Percentiles rank a stretch among this genome's conserved stretches.
These are phyloP conservation scores for Pestalotiopsis sp. DNA, from an alignment of 2,329 filamentous ascomycete genomes.

Conservation along the genomic window DNA sequence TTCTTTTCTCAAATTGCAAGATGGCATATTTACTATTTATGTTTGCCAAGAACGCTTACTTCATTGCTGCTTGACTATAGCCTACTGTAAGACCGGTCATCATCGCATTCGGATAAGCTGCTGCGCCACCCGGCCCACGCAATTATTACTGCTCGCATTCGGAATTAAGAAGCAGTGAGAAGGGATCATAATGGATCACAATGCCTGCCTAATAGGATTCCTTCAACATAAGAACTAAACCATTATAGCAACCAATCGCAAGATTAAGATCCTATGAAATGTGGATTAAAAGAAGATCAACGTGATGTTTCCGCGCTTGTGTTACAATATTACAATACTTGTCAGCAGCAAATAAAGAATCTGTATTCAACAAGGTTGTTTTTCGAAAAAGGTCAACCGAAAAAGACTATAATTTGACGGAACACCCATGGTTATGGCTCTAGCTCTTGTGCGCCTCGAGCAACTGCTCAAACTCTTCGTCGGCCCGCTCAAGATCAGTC, in stretches of 20 bases:
- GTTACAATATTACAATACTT: neutral
- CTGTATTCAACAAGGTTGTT: neutral
- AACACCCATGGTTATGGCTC: neutral
- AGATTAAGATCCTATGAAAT: too few relatives aligned
- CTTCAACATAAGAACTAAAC: neutral
- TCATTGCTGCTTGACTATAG: neutral
- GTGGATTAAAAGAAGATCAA: too few relatives aligned
- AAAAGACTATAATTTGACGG: too few relatives aligned
- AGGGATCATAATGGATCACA: neutral
- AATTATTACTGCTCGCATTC: neutral
- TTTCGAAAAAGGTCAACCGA: too few relatives aligned
- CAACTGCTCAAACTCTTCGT: conserved; percentile 10
- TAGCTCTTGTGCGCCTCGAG: neutral
- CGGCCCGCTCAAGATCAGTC: conserved; percentile 6
- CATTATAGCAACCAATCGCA: neutral
- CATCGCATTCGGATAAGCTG: neutral
- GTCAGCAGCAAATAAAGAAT: neutral
- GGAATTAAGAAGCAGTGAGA: neutral
- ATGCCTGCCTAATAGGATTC: neutral
- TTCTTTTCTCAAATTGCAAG: neutral
- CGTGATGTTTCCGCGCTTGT: too few relatives aligned
- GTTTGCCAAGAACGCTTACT: neutral
- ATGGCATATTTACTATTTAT: neutral
- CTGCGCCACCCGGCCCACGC: neutral
- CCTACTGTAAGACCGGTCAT: neutral